Conservation (phyloP, 495 filamentous ascomycete species). For the Amniculicola lignicola region DNA sequence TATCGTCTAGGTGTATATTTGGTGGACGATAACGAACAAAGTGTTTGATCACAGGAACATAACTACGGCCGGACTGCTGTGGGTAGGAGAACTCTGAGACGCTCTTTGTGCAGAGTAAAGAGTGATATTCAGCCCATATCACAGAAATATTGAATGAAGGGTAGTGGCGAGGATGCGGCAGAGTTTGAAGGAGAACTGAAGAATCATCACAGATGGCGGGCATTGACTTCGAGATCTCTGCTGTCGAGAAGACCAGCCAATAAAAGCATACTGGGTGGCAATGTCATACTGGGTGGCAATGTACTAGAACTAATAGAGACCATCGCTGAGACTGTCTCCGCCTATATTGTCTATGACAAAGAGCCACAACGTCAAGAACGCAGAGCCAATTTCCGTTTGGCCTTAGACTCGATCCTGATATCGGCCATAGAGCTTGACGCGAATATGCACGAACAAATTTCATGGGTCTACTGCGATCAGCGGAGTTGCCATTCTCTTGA, state of each 20-base stretch:
- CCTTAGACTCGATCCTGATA: neutral
- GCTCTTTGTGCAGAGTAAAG: neutral
- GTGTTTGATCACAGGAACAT: neutral
- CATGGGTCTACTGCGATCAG: constrained; percentile 4
- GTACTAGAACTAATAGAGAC: neutral
- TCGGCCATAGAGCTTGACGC: neutral
- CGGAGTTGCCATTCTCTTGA: neutral
- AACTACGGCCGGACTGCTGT: neutral
- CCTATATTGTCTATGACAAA: neutral
- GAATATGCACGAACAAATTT: neutral
- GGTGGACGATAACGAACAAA: neutral
- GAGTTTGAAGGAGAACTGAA: neutral
- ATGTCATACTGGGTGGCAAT: too few species aligned
- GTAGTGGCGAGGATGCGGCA: neutral
- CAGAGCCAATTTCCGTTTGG: neutral
- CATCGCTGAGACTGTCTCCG: neutral
- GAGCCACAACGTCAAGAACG: neutral
- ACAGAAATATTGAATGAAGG: too few species aligned
- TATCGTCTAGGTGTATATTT: constrained; percentile 2
- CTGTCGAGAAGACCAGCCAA: neutral
- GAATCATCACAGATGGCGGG: constrained; percentile 2
- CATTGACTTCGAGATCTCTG: neutral
- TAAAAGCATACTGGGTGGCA: neutral
- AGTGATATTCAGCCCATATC: neutral
- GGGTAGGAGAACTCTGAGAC: neutral